Base-by-base conservation (phyloP, 2,329 filamentous ascomycete genomes). In the Clathrospora elynae region DNA sequence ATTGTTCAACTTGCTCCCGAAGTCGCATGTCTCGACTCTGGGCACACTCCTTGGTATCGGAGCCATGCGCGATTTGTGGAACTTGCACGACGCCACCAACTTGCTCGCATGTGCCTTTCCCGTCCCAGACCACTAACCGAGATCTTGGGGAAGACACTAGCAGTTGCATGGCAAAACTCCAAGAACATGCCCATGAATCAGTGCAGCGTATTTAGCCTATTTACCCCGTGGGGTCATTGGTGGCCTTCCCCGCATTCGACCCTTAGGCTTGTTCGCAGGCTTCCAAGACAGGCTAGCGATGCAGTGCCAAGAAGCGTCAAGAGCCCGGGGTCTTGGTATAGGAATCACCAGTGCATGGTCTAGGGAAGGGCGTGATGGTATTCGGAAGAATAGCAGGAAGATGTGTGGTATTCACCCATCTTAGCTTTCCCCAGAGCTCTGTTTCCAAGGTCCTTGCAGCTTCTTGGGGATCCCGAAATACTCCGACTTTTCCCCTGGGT, bases 181-280 rank as follows among this genome's bases (percentile, higher is more conserved):
- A n/a, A n/a, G n/a, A n/a, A n/a, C n/a, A n/a, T n/a, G n/a, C n/a
- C n/a, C n/a, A n/a, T n/a, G n/a, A n/a, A n/a, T n/a, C n/a, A n/a
- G n/a, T n/a, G n/a, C n/a, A n/a, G n/a, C n/a, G n/a, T n/a, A n/a
- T 41, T 49, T 45, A 49, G 32, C 41, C 46, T 37, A 32, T 44
- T 34, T 41, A 14, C 32, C 35, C 35, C 41, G 35, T 34, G 41
- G 35, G 35, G 41, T 23, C 17, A 44, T 28, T 23, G 28, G 19
- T 44, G 22, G 19, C 13, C 24, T 31, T 31, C 28, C 31, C 32
- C 41, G 41, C 31, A 44, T 29, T 39, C 24, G 23, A 32, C 29
- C 25, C 23, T n/a, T 16, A 24, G 41, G 23, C 41, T 44, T 39
- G 20, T 28, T 34, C 5, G 40, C 30, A 28, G 31, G 26, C 12